These are phyloP conservation scores for Yamadazyma conglobata DNA, from an alignment of 1,139 yeast genomes.

Conservation along the genomic window DNA sequence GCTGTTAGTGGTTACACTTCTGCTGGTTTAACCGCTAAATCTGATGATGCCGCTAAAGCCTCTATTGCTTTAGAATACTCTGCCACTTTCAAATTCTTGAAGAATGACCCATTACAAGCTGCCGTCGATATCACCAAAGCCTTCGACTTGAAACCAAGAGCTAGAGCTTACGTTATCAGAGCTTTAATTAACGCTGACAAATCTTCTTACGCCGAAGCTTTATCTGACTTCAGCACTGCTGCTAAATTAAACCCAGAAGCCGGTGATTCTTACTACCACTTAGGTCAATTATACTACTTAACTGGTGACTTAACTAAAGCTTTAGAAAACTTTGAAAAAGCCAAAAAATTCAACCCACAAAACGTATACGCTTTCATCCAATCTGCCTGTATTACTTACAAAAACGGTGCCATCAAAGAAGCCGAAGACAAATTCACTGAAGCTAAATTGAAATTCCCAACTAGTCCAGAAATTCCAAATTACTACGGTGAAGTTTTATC, in stretches of 20 bases:
- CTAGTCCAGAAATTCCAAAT: conserved; percentile 89
- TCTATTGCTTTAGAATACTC: conserved; percentile 75
- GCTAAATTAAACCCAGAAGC: conserved; percentile 63
- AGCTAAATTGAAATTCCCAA: conserved; percentile 76
- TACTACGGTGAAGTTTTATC: conserved; percentile 92
- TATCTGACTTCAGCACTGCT: conserved; percentile 71
- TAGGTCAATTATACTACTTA: conserved; percentile 87
- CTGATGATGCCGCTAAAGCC: conserved; percentile 50
- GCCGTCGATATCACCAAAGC: conserved; percentile 59
- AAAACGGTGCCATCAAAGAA: conserved; percentile 60
- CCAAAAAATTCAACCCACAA: conserved; percentile 67
- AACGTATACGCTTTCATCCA: conserved; percentile 88
- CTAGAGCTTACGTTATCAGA: conserved; percentile 78
- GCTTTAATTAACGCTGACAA: conserved; percentile 85
- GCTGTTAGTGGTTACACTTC: conserved; percentile 58
- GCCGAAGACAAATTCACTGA: conserved; percentile 69
- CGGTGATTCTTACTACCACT: conserved; percentile 88
- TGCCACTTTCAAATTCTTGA: conserved; percentile 81
- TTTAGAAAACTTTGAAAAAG: conserved; percentile 68
- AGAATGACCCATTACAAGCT: conserved; percentile 67
- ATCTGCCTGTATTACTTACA: conserved; percentile 88
- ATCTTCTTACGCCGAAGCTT: conserved; percentile 59
- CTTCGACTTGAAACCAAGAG: conserved; percentile 66
- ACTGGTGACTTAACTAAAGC: conserved; percentile 76
- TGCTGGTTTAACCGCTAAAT: conserved; percentile 30